Base-by-base conservation (phyloP, 768 basidiomycete species). In the Xanthoconium stramineum region DNA sequence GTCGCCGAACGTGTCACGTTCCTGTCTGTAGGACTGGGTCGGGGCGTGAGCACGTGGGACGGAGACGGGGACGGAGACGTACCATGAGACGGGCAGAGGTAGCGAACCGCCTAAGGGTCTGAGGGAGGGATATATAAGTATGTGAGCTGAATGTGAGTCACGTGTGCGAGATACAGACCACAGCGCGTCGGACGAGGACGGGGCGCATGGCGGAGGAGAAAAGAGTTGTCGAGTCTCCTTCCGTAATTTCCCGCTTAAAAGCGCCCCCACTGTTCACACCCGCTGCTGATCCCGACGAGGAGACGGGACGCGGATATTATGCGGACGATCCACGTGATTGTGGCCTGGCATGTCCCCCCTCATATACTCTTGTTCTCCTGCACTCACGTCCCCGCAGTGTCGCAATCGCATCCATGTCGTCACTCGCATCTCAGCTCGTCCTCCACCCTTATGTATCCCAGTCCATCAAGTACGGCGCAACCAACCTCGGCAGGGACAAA, bases 1-100 rank as follows among this genome's bases (percentile, higher is more conserved):
- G 58, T 94, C 91, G 35, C 97, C 97, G 70, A 99, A 98, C 3
- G 97, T 98, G 72, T 98, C 97, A 61, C 79, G 86, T 74, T 99
- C 96, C 24, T 79, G 76, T 56, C 95, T 89, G 72, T 82, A 87
- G 33, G 74, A 70, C 64, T 81, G 78, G 72, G 78, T 79, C 51
- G 28, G 6, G 30, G 9, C 49, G 57, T 58, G 38, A 47, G 47
- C 17, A 42, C 2, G 15, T 9, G 47, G 4, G 13, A 7, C 20
- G n/a, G 6, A 6, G n/a, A 12, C 3, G 17, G n/a, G 2, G 15
- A 36, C 3, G 59, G 67, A 19, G 35, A 75, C 78, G 35, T 30
- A 38, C 54, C 77, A 80, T 78, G 59, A 60, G 52, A 46, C 63
- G 60, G 47, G 62, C 55, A 46, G 76, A 69, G 33, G 70, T 54